These are phyloP conservation scores for Ustilaginoidea virens DNA, from an alignment of 2,329 filamentous ascomycete species.

Conservation along the genomic window DNA sequence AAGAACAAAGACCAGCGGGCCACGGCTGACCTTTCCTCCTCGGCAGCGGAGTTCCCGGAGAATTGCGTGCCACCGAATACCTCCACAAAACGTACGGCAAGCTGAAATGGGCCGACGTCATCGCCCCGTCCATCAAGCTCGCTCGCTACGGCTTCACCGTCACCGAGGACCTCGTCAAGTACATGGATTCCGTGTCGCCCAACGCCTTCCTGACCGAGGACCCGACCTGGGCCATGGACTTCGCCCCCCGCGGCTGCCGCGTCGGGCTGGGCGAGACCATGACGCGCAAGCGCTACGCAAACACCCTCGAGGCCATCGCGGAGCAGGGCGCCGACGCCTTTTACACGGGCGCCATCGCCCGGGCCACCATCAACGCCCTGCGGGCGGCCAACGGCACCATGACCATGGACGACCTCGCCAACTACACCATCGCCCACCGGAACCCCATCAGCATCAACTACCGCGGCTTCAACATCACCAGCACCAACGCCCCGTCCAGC, in stretches of 20 bases:
- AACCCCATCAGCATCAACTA: slow-evolving; percentile 47
- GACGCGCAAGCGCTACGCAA: slow-evolving; percentile 57
- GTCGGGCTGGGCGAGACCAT: slow-evolving; percentile 57
- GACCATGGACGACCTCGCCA: slow-evolving; percentile 54
- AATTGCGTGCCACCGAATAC: slow-evolving; percentile 58
- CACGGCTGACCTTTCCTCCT: no score
- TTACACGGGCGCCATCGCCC: slow-evolving; percentile 53
- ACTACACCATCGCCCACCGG: slow-evolving; percentile 54
- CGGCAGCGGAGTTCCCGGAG: slow-evolving; percentile 50
- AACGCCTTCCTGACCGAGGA: slow-evolving; percentile 53
- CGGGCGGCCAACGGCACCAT: slow-evolving; percentile 55
- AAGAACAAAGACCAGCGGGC: no score
- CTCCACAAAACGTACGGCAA: slow-evolving; percentile 53
- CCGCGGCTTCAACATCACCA: slow-evolving; percentile 53
- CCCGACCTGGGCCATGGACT: slow-evolving; percentile 67
- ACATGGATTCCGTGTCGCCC: slow-evolving; percentile 39
- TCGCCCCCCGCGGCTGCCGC: slow-evolving; percentile 58
- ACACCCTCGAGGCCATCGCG: slow-evolving; percentile 58
- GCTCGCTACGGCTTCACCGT: slow-evolving; percentile 61
- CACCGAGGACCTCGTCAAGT: slow-evolving; percentile 52
- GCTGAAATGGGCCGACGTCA: slow-evolving; percentile 49
- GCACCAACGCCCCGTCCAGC: slow-evolving; percentile 54
- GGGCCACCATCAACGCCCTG: slow-evolving; percentile 53
- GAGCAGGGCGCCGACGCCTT: slow-evolving; percentile 50
- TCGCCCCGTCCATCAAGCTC: slow-evolving; percentile 55